These are phyloP conservation scores for Bruguiera hainesii DNA, from an alignment of 441 rosid genomes.

Conservation along the genomic window DNA sequence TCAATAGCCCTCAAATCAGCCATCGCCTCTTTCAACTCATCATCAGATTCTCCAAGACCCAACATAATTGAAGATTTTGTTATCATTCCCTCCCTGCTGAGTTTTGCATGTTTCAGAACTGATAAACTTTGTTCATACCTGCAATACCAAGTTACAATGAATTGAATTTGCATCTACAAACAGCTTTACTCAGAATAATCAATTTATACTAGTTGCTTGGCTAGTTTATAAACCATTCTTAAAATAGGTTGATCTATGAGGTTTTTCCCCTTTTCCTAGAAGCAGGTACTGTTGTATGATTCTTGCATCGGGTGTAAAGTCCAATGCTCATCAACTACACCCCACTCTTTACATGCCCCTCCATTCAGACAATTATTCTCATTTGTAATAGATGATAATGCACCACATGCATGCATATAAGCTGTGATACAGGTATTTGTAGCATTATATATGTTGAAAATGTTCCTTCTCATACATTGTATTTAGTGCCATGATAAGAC, in stretches of 20 bases:
- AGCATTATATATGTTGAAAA: no score
- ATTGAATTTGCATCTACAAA: conserved; percentile 17
- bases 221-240: not conserved
- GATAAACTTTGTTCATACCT: conserved; percentile 95
- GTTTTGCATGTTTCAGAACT: conserved; percentile 82
- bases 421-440: not conserved
- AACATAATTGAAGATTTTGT: conserved; percentile 95
- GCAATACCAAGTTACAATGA: conserved; percentile 24
- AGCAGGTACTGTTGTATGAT: not conserved
- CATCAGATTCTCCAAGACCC: conserved; percentile 96
- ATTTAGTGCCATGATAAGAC: no score
- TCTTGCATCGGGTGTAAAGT: not conserved
- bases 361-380: not conserved
- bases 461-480: no score
- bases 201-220: conserved; percentile 4
- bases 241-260: not conserved
- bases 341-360: not conserved
- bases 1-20: conserved; percentile 87
- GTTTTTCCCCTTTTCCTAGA: no score
- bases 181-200: not conserved
- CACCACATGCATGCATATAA: not conserved
- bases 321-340: not conserved
- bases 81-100: conserved; percentile 75
- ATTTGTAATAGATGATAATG: not conserved
- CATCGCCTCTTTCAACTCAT: conserved; percentile 79